These are phyloP conservation scores for Aspergillus conjunctus DNA, from an alignment of 495 filamentous ascomycete species.

Conservation along the genomic window DNA sequence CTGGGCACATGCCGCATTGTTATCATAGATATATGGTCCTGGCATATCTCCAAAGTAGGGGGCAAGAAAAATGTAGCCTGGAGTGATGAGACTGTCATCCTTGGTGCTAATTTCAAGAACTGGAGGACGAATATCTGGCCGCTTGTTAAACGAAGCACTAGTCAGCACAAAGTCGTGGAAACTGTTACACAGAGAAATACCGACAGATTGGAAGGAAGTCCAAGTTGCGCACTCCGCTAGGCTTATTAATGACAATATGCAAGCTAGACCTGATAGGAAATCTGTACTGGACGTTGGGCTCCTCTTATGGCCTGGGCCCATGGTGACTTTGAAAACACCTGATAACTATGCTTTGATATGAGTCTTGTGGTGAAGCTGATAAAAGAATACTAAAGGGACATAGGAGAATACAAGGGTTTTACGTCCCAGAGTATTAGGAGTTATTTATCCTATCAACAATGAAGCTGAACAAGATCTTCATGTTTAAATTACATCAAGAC, in stretches of 20 bases:
- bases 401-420: background rate
- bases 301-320: background rate
- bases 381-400: background rate
- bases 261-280: background rate
- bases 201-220: slow-evolving; percentile 1
- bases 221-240: slow-evolving; percentile 1
- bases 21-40: slow-evolving; percentile 26
- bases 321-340: background rate
- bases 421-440: background rate
- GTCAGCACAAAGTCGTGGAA: background rate
- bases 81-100: slow-evolving; percentile 6
- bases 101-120: slow-evolving; percentile 2
- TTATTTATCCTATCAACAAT: background rate
- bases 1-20: slow-evolving; percentile 16
- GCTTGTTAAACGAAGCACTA: background rate
- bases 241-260: background rate
- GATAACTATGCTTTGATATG: background rate
- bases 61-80: slow-evolving; percentile 20
- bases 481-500: background rate
- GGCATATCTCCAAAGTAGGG: slow-evolving; percentile 14
- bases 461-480: background rate
- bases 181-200: background rate
- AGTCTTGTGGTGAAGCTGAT: background rate
- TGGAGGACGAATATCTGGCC: slow-evolving; percentile 3
- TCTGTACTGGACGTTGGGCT: background rate